Conservation (phyloP, 306 rosid species). For the Vachellia pachyceras region DNA sequence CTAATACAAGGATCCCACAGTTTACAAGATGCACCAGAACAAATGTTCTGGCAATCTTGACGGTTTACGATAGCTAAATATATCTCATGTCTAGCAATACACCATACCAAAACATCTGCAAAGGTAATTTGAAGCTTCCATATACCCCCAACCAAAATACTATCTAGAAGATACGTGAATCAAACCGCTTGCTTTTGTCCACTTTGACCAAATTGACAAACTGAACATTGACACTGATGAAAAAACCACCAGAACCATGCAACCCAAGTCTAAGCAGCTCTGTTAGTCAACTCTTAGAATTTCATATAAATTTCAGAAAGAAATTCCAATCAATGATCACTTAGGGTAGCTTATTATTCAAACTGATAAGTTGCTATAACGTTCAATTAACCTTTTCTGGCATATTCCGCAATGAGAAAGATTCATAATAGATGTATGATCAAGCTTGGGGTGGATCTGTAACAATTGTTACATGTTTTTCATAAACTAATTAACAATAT, state of each 20-base stretch:
- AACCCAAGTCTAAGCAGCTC: background rate
- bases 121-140: background rate
- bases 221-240: background rate
- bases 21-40: background rate
- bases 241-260: background rate
- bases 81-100: conserved; percentile 1
- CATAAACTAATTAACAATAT: background rate
- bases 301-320: background rate
- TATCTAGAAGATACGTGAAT: background rate
- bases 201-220: background rate
- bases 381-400: background rate
- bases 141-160: background rate
- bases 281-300: background rate
- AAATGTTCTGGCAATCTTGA: background rate
- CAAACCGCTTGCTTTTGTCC: conserved; percentile 20
- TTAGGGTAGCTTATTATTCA: background rate
- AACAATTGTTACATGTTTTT: background rate
- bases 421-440: background rate
- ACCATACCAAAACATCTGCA: background rate
- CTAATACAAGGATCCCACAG: conserved; percentile 5
- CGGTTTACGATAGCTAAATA: background rate
- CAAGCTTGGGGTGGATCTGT: background rate
- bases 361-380: background rate
- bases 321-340: background rate
- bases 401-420: background rate